Percentiles rank a stretch among this genome's conserved stretches.
phyloP scores from a whole-genome alignment of 2,329 filamentous ascomycete genomes.

The Colletotrichum cereale region DNA sequence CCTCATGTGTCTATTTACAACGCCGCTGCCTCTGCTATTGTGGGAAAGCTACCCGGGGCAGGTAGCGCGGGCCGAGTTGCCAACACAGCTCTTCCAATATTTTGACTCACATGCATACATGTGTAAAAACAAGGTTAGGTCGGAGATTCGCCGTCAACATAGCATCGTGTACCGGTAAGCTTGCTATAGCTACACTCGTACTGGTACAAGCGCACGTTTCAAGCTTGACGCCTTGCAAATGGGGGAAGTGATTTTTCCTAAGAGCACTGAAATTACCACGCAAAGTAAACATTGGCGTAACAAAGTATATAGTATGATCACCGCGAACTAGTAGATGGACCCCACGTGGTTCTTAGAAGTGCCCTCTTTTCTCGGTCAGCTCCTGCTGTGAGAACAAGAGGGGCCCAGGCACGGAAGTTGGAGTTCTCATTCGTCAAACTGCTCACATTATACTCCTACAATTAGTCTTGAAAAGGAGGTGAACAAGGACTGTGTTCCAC shows the following conservation, averaged over 20 bases:
- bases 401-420: neutral
- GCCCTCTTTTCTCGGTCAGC: neutral
- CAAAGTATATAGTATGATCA: neutral
- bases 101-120: too few relatives aligned
- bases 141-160: neutral
- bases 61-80: too few relatives aligned
- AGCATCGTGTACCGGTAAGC: neutral
- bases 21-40: too few relatives aligned
- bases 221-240: too few relatives aligned
- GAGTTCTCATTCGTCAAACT: neutral
- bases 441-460: neutral
- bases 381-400: too few relatives aligned
- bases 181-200: neutral
- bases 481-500: neutral
- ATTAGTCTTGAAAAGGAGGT: neutral
- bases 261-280: neutral
- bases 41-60: too few relatives aligned
- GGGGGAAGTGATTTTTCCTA: neutral
- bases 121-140: neutral
- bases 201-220: neutral
- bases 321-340: too few relatives aligned
- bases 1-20: too few relatives aligned
- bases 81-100: too few relatives aligned
- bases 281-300: neutral
- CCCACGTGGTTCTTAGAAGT: neutral